Base-by-base conservation (phyloP, 306 rosid species). In the Vigna mungo region DNA sequence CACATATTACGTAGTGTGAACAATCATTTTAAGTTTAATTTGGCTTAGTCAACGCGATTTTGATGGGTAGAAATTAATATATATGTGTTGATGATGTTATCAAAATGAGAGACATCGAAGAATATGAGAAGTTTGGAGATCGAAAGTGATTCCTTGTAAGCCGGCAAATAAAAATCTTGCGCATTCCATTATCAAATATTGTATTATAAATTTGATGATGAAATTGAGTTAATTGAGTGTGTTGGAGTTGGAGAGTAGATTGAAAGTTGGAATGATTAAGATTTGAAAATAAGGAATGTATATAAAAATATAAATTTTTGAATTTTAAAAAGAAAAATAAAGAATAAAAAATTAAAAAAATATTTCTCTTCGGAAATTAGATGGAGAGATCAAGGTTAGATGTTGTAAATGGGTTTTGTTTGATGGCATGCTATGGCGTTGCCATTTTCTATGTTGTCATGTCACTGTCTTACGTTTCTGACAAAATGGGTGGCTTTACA, bases 1-100 rank as follows among this genome's bases (percentile, higher is more conserved):
- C 41, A 36, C 41, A 36, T 36, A 34, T 34, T 34, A 34, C 9
- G 44, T 41, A 9, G 46, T 41, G 46, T 41, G 10, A 41, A 41
- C 46, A 41, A 41, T 2, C 10, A 9, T 41, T 44, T 44, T 44
- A 12, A 11, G 16, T 44, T 9, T 59, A 14, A 59, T 12, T 76
- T 70, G 68, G 48, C 23, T 51, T 46, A 5, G 86, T 74, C 86
- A 67, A 72, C 66, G 62, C 60, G 8, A 30, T 61, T 61, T 55
- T 75, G 36, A 17, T 49, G 27, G 68, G 68, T 15, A 16, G 21
- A 54, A 49, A n/a, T 52, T 30, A 30, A 30, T 30, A 30, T 4
- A 30, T 4, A 49, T n/a, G 4, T 23, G 4, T 41, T 25, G 48
- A 72, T 72, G 67, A 55, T 72, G 67, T 23, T 21, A 72, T 37